These are phyloP conservation scores for Chrysoporthe deuterocubensis DNA, from an alignment of 2,329 filamentous ascomycete species.

Conservation along the genomic window DNA sequence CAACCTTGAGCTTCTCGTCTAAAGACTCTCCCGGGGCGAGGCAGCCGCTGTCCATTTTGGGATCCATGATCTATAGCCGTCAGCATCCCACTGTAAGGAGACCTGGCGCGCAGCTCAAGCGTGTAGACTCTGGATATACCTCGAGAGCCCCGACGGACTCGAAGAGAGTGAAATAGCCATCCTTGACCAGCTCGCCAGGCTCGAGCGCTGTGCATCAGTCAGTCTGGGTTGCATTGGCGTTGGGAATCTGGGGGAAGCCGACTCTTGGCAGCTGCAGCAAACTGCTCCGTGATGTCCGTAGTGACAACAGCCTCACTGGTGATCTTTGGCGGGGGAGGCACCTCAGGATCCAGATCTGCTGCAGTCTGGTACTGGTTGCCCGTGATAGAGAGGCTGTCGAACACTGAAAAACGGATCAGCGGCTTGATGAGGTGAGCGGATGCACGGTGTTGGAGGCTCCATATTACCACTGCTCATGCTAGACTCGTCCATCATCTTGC, in stretches of 20 bases:
- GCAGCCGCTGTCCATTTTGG: constrained; percentile 97
- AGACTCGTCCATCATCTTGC: constrained; percentile 23
- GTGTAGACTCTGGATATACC: constrained; percentile 44
- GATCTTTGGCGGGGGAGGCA: constrained; percentile 45
- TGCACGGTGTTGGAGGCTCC: constrained; percentile 16
- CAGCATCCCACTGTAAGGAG: neutral
- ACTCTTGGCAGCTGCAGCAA: constrained; percentile 59
- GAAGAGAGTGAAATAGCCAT: constrained; percentile 92
- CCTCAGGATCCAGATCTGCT: constrained; percentile 25
- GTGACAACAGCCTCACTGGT: constrained; percentile 56
- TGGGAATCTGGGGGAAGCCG: constrained; percentile 32
- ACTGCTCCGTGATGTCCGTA: constrained; percentile 62
- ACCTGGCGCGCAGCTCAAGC: neutral
- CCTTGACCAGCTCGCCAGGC: constrained; percentile 86
- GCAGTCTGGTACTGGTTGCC: constrained; percentile 33
- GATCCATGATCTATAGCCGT: constrained; percentile 84
- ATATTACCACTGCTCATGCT: constrained; percentile 24
- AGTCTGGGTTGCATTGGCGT: neutral
- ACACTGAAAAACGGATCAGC: constrained; percentile 37
- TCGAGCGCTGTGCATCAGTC: constrained; percentile 62
- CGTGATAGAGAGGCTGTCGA: constrained; percentile 46
- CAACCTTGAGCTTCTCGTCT: constrained; percentile 80
- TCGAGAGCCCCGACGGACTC: constrained; percentile 90
- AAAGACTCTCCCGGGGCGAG: constrained; percentile 78
- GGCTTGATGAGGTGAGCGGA: constrained; percentile 19